These are phyloP conservation scores for Blastosporella zonata DNA, from an alignment of 1,284 basidiomycete species.

Conservation along the genomic window DNA sequence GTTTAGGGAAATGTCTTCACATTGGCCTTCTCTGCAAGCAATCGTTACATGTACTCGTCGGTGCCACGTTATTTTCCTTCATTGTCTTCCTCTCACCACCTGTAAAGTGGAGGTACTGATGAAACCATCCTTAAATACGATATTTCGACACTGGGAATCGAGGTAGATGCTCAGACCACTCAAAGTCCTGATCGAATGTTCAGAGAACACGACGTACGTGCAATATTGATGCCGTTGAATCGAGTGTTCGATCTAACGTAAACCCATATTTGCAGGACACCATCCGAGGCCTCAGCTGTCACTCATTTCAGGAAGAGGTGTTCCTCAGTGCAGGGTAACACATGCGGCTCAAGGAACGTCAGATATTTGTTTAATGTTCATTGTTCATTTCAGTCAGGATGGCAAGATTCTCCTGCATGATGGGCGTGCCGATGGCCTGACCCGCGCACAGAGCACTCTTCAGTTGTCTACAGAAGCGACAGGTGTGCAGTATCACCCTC, in stretches of 20 bases:
- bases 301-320: conserved; percentile 60
- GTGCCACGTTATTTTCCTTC: neutral
- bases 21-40: conserved; percentile 63
- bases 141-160: conserved; percentile 24
- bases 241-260: conserved; percentile 1
- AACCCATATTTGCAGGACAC: conserved; percentile 57
- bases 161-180: conserved; percentile 14
- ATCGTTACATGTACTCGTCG: conserved; percentile 45
- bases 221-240: conserved; percentile 13
- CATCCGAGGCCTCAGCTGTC: conserved; percentile 59
- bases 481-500: conserved; percentile 61
- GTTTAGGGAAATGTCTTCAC: conserved; percentile 63
- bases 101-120: conserved; percentile 60
- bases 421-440: conserved; percentile 26
- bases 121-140: conserved; percentile 58
- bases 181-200: conserved; percentile 34
- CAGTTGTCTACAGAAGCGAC: conserved; percentile 55
- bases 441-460: conserved; percentile 46
- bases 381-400: conserved; percentile 53
- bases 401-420: conserved; percentile 65
- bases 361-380: neutral
- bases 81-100: conserved; percentile 1
- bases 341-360: neutral
- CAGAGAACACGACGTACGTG: conserved; percentile 29
- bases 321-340: conserved; percentile 63